Percentiles rank a stretch among this genome's conserved stretches.
Conservation (phyloP, 441 rosid species). For the Macaranga tanarius region DNA sequence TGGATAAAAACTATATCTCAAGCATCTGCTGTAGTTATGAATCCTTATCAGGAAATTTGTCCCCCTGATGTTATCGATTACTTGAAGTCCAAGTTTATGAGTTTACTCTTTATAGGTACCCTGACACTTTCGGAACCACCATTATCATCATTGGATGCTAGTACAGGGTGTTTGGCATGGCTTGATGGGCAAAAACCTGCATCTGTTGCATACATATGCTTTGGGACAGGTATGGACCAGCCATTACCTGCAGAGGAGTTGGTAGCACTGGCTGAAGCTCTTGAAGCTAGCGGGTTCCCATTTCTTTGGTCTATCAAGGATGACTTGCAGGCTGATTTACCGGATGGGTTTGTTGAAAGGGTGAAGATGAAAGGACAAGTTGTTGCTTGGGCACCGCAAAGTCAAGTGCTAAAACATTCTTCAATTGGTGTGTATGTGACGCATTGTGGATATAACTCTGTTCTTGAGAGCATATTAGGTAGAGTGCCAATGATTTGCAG, state of each 20-base stretch:
- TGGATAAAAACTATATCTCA: background rate
- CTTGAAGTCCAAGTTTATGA: slow-evolving; percentile 9
- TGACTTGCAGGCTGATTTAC: background rate
- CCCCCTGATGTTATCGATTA: background rate
- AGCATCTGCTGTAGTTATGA: background rate
- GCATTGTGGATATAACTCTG: background rate
- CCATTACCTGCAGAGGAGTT: no score
- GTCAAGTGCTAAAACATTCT: slow-evolving; percentile 1
- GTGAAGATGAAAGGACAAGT: background rate
- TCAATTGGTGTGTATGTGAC: slow-evolving; percentile 9
- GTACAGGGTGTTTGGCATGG: no score
- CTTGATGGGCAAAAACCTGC: no score
- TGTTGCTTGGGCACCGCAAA: slow-evolving; percentile 14
- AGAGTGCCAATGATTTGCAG: slow-evolving; percentile 12
- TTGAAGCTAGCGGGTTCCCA: background rate
- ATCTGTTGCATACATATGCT: no score
- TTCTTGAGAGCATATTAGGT: background rate
- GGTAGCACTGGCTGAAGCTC: background rate
- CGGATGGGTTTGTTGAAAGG: slow-evolving; percentile 17
- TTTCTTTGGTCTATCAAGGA: slow-evolving; percentile 18
- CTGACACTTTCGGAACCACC: background rate
- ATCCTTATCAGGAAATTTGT: slow-evolving; percentile 9
- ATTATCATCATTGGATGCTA: no score
- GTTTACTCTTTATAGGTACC: background rate
- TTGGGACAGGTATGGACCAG: no score